Evolutionary conservation across 805 yeast genomes (phyloP), one percentile per base, ranked within the genome.

Genomic region (Saccharomycopsis sp.): DNA sequence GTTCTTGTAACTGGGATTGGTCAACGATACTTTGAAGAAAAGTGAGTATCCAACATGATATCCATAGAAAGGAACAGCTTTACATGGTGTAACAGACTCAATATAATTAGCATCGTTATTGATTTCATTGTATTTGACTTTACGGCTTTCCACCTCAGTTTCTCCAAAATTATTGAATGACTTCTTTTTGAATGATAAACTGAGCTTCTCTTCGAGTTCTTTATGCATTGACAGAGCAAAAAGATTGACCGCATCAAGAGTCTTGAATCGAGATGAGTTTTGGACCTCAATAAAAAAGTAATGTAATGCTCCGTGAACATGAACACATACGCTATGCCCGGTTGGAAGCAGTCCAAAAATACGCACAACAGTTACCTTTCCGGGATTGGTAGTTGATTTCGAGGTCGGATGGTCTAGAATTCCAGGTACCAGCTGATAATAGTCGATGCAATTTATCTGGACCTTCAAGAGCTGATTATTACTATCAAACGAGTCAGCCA

Each of bases 1-100:
- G 2, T 80, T 72, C 19, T 76, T 71, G 64, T 82, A 81, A 2
- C 79, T 67, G 0, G 96, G 94, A 60, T 84, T 83, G 9, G 86
- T 66, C 12, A 91, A 67, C 53, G 82, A 79, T 1, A 94, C 79
- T 69, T 90, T 91, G 65, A 87, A 80, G 66, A 81, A 87, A 1
- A 80, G 71, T n/a, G 74, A 65, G 73, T 83, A 80, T 0, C 90
- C 90, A 1, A 81, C 76, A 63, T 82, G 83, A 68, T 79, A 93
- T 0, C 98, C 98, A 68, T 94, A 94, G 54, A 92, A 86, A 0
- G 96, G 93, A 0, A 81, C 75, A 0, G 86, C 97, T 62, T 83
- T 82, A 56, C 96, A 87, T 0, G 89, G 60, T 0, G 84, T 75
- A 0, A 87, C 78, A 56, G 80, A 78, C 0, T 90, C 85, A 49